A percentile compares a stretch with the other conserved stretches of the same genome.
Evolutionary conservation across 306 rosid species (phyloP).

Genomic region (Datisca glomerata): DNA sequence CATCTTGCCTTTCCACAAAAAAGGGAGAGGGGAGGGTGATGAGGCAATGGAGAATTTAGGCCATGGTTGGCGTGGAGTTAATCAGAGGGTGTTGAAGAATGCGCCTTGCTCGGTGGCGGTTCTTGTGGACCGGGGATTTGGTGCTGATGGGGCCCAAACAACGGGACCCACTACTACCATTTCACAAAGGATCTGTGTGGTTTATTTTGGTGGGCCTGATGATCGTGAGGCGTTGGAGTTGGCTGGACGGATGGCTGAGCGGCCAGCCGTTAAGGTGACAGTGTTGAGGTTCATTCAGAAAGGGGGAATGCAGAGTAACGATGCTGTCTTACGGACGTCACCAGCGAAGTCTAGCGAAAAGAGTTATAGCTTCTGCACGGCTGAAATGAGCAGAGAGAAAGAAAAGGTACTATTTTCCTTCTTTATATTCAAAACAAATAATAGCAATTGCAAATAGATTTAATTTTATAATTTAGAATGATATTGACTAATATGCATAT

Average conservation of each 20-base stretch:
- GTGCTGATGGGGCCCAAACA: conserved; percentile 37
- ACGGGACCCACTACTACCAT: conserved; percentile 27
- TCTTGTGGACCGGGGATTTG: conserved; percentile 62
- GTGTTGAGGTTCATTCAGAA: conserved; percentile 22
- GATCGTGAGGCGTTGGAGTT: conserved; percentile 54
- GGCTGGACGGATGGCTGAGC: conserved; percentile 52
- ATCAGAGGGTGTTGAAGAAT: conserved; percentile 29
- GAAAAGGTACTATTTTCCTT: too few species aligned
- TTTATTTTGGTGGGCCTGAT: conserved; percentile 51
- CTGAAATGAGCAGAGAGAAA: conserved; percentile 29
- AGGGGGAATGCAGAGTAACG: conserved; percentile 12
- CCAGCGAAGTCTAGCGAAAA: conserved; percentile 15
- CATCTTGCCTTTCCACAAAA: conserved; percentile 52
- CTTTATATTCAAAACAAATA: too few species aligned
- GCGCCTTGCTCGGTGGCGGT: conserved; percentile 63
- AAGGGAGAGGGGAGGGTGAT: conserved; percentile 47
- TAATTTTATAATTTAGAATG: too few species aligned
- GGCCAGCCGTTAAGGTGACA: conserved; percentile 39
- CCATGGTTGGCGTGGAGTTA: conserved; percentile 26
- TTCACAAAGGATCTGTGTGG: conserved; percentile 13
- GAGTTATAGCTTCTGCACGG: conserved; percentile 39
- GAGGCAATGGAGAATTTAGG: conserved; percentile 30
- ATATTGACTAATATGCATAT: too few species aligned
- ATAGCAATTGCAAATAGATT: too few species aligned
- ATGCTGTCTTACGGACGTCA: conserved; percentile 24